phyloP scores from a whole-genome alignment of 352 stramenopile genomes.

The Phytophthora citricola region DNA sequence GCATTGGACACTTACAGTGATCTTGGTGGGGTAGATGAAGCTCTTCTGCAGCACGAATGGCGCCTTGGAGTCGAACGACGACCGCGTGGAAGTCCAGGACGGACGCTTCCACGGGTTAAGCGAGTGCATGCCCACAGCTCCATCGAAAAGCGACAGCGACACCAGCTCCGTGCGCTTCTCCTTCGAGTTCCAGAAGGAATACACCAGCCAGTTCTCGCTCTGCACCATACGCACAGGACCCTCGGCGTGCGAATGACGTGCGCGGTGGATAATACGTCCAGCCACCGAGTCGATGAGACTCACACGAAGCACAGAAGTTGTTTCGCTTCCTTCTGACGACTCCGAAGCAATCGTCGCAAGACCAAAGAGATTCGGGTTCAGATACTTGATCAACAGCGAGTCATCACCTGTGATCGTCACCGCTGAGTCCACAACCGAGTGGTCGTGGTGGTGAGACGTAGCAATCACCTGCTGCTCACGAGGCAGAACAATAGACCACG shows the following conservation, averaged over 20 bases:
- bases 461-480: conserved; percentile 61
- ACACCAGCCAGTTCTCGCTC: conserved; percentile 97
- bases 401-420: conserved; percentile 94
- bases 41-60: conserved; percentile 96
- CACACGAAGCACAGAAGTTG: conserved; percentile 77
- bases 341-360: conserved; percentile 87
- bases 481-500: conserved; percentile 79
- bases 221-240: conserved; percentile 76
- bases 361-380: conserved; percentile 96
- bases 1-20: conserved; percentile 58
- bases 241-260: conserved; percentile 83
- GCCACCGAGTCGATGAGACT: conserved; percentile 95
- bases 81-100: conserved; percentile 90
- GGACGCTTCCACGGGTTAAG: conserved; percentile 95
- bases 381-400: conserved; percentile 97
- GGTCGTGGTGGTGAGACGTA: conserved; percentile 65
- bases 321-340: conserved; percentile 37
- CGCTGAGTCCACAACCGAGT: conserved; percentile 72
- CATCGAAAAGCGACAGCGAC: conserved; percentile 94
- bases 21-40: conserved; percentile 92
- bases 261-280: conserved; percentile 93
- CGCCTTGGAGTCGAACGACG: conserved; percentile 90
- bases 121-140: conserved; percentile 95
- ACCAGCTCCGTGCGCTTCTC: conserved; percentile 86
- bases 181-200: conserved; percentile 96